Base-by-base conservation (phyloP, 306 rosid species). In the Cercis canadensis region DNA sequence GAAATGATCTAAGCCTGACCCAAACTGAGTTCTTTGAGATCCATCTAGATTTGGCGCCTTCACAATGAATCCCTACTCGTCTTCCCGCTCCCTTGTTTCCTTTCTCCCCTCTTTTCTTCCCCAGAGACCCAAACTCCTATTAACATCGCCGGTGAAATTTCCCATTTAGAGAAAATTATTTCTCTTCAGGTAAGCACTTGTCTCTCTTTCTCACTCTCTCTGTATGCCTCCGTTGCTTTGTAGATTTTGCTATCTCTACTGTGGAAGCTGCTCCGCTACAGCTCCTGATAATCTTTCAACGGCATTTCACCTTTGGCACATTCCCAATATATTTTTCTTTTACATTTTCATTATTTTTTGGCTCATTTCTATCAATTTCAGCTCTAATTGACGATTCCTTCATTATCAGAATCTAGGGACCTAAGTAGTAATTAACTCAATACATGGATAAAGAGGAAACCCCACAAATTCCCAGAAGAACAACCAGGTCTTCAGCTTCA, bases 361-460 rank as follows among this genome's bases (percentile, higher is more conserved):
- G 46, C 4, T 43, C 10, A 7, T 34, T 49, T 17, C 59, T 14
- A 59, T 14, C 10, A 45, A 0, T 74, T 51, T 52, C 17, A 65
- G 70, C 60, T 66, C 45, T 52, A 51, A 66, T 62, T 12, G 62
- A 59, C 14, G 54, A 7, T 55, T 74, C 34, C 58, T 8, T 63
- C 37, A 40, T 46, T 74, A 34, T 68, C 67, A 67, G 75, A 45
- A 67, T 41, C n/a, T n/a, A n/a, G n/a, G n/a, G n/a, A n/a, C n/a
- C n/a, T n/a, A n/a, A n/a, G n/a, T n/a, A n/a, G n/a, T n/a, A n/a
- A n/a, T n/a, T n/a, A 51, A 56, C 57, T 72, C 33, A 41, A 70
- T 73, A 51, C 68, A 88, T 90, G 90, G 90, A 83, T 49, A 63
- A 78, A 51, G 96, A 78, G 46, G 89, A 76, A 85, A 41, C 63